Conservation (phyloP, 116 monocot species). For the Cymodocea nodosa region DNA sequence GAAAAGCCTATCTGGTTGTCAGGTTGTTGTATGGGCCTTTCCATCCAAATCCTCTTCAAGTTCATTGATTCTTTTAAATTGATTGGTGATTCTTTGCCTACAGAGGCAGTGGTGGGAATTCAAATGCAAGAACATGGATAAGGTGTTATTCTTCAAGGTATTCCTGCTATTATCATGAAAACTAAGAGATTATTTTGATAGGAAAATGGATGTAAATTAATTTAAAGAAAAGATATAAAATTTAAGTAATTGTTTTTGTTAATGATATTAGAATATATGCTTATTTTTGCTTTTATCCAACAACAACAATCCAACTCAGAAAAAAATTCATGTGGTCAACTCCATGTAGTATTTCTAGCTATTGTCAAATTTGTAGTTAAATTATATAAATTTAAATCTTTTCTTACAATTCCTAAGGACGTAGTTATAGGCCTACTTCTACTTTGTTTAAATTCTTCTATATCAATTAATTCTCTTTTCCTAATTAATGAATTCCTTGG, state of each 20-base stretch:
- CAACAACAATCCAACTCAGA: no score
- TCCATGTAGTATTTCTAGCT: no score
- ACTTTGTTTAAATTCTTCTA: no score
- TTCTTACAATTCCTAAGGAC: no score
- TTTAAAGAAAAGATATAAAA: not conserved
- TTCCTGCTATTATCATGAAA: not conserved
- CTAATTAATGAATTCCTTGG: no score
- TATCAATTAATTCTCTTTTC: no score
- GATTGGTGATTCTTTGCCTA: not conserved
- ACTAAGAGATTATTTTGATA: not conserved
- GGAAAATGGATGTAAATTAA: not conserved
- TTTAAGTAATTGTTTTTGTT: no score
- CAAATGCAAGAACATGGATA: slow-evolving; percentile 94
- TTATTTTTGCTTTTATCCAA: no score
- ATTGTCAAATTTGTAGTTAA: no score
- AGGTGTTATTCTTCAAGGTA: slow-evolving; percentile 97
- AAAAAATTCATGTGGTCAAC: no score
- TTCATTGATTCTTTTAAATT: not conserved
- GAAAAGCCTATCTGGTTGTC: slow-evolving; percentile 71
- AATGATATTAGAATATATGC: not conserved
- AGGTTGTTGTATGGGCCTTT: slow-evolving; percentile 30
- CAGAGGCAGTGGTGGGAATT: slow-evolving; percentile 99
- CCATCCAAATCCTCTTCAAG: slow-evolving; percentile 1
- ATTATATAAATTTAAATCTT: no score
- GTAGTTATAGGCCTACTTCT: no score